Conservation (phyloP, 2,329 filamentous ascomycete genomes). For the Mycosphaerella sp. region DNA sequence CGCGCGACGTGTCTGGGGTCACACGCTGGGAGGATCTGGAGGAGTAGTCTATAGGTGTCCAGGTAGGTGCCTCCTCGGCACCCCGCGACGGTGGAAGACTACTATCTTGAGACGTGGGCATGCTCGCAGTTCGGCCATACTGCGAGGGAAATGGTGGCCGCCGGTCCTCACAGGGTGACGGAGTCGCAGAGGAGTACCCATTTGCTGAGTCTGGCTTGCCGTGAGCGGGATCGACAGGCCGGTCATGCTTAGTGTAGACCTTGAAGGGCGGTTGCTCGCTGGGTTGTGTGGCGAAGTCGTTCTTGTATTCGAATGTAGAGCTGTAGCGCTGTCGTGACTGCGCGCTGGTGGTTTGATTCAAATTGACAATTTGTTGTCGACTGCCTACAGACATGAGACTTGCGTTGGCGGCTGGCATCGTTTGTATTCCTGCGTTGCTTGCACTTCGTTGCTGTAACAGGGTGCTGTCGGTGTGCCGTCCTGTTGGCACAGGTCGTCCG, state of each 20-base stretch:
- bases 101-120: constrained; percentile 47
- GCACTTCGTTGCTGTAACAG: constrained; percentile 36
- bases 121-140: constrained; percentile 43
- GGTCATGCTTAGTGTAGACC: constrained; percentile 35
- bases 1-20: constrained; percentile 27
- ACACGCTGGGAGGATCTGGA: constrained; percentile 17
- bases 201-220: constrained; percentile 26
- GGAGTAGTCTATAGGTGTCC: constrained; percentile 20
- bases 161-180: constrained; percentile 41
- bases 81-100: constrained; percentile 54
- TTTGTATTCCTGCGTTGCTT: constrained; percentile 33
- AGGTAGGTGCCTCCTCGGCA: constrained; percentile 37
- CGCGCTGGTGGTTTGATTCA: constrained; percentile 19
- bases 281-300: constrained; percentile 17
- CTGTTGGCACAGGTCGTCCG: constrained; percentile 27
- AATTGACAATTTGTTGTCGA: constrained; percentile 24
- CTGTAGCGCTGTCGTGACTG: constrained; percentile 24
- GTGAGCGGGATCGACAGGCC: constrained; percentile 23
- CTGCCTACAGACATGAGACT: constrained; percentile 24
- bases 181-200: constrained; percentile 22
- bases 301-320: constrained; percentile 18
- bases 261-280: constrained; percentile 28
- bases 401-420: constrained; percentile 30
- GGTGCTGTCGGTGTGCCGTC: constrained; percentile 34
- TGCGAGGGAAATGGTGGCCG: constrained; percentile 37